These are phyloP conservation scores for Austroboletus eburneus DNA, from an alignment of 768 basidiomycete species.

Conservation along the genomic window DNA sequence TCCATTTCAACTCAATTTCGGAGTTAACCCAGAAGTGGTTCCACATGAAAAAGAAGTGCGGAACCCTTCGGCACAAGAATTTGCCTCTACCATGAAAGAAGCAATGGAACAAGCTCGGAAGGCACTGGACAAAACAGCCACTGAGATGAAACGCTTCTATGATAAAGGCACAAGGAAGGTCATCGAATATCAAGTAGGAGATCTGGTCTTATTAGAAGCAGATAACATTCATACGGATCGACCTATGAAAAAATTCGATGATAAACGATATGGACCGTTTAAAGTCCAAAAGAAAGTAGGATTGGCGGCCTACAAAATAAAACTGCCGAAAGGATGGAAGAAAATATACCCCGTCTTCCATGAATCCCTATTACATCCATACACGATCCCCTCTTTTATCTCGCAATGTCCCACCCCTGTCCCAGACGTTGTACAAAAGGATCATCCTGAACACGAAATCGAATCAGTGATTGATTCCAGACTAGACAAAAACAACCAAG, in stretches of 20 bases:
- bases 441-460: no score
- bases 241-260: neutral
- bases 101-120: neutral
- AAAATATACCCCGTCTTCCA: neutral
- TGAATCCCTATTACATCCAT: neutral
- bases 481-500: no score
- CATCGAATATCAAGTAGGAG: neutral
- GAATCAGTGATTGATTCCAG: no score
- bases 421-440: no score
- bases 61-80: neutral
- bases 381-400: no score
- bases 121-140: neutral
- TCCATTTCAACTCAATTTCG: neutral
- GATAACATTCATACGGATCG: neutral
- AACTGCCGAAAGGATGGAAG: neutral
- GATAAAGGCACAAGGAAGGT: neutral
- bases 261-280: neutral
- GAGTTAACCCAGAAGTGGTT: neutral
- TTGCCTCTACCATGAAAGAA: neutral
- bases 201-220: neutral
- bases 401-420: no score
- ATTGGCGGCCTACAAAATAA: neutral
- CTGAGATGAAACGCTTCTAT: neutral
- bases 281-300: neutral
- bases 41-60: neutral